A percentile compares a stretch with the other conserved stretches of the same genome.
Conservation (phyloP, 768 basidiomycete species). For the Rhodotorula toruloides region DNA sequence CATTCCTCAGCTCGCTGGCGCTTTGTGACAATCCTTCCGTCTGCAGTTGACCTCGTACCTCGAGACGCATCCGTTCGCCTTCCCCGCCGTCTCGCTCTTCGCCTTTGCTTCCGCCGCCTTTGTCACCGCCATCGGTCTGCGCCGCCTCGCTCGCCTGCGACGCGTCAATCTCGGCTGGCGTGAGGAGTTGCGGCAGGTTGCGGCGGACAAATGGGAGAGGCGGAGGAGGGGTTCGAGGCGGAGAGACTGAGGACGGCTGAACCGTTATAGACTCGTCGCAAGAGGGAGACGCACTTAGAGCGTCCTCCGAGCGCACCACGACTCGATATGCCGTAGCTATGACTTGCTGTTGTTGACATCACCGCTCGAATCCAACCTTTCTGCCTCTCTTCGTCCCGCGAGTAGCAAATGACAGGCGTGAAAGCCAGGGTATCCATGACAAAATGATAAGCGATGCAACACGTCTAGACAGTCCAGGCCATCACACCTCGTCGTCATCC, state of each 20-base stretch:
- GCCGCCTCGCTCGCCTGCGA: constrained; percentile 51
- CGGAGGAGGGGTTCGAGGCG: constrained; percentile 4
- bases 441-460: no score
- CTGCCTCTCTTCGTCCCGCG: no score
- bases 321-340: no score
- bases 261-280: no score
- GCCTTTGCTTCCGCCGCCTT: constrained; percentile 59
- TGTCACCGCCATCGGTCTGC: constrained; percentile 63
- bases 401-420: no score
- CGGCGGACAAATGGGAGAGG: constrained; percentile 16
- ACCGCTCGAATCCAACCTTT: no score
- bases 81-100: constrained; percentile 59
- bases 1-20: neutral
- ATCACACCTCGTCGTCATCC: no score
- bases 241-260: constrained; percentile 18
- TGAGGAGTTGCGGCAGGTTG: constrained; percentile 15
- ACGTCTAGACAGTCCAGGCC: no score
- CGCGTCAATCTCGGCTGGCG: constrained; percentile 44
- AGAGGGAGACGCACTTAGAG: no score
- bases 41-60: constrained; percentile 67
- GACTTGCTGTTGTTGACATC: no score
- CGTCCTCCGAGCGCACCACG: no score
- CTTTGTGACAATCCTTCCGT: neutral
- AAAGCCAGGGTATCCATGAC: no score
- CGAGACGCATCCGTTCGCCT: constrained; percentile 69